Evolutionary conservation across 2,329 filamentous ascomycete species (phyloP), one percentile per base, ranked within the genome.

Genomic region (Xylaria sp.): DNA sequence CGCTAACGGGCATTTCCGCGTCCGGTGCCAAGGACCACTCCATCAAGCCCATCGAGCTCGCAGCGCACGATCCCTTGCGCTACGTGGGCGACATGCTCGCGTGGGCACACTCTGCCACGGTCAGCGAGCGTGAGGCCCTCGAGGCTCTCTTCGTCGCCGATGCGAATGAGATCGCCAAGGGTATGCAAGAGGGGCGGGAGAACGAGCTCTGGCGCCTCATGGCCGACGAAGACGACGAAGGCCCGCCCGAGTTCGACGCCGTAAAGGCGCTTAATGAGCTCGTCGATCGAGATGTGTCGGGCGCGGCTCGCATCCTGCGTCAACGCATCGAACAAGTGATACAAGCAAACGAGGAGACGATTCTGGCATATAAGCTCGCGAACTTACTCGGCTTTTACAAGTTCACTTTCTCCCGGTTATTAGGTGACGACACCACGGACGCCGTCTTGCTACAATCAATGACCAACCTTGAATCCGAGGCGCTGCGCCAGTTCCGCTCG

Each of bases 11-110:
- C 43, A 86, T 83, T 1, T 83, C 85, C 13, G 82, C 87, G 6
- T 86, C 84, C 12, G 86, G 88, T 0, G 83, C 84, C 30, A 84
- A 86, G 52, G 87, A 92, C 69, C 81, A 83, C 28, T 86, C 86
- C 2, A 84, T 91, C 41, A 97, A 98, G 77, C 95, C 96, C 0
- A 99, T 99, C 71, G 95, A 99, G 77, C 88, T 98, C 74, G 91
- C 91, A 12, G 95, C 96, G 0, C 95, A 98, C 77, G 96, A 99
- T 76, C 91, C 93, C 0, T 82, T 98, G 30, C 89, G 96, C 23
- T 98, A 98, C 78, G 90, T 97, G 2, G 94, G 96, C 61, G 96
- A 99, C 77, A 99, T 99, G 94, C 86, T 99, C 15, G 96, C 96
- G 5, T 99, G 96, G 96, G 90, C 92, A 6, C 96, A 99, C 78